A percentile compares a stretch with the other conserved stretches of the same genome.
These are phyloP conservation scores for Pistacia integerrima DNA, from an alignment of 345 rosid species.

Conservation along the genomic window DNA sequence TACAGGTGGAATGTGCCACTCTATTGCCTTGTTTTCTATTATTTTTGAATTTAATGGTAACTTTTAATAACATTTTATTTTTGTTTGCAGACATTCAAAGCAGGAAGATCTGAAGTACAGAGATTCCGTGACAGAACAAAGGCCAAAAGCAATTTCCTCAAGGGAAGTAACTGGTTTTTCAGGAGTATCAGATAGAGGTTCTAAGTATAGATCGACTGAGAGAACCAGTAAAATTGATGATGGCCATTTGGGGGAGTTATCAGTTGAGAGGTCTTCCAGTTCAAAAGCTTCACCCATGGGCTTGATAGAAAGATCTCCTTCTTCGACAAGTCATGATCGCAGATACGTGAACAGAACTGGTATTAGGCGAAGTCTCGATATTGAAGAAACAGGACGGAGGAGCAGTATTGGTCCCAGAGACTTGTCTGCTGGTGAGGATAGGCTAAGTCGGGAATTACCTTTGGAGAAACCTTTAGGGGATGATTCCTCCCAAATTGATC, in stretches of 20 bases:
- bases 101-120: conserved; percentile 52
- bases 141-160: conserved; percentile 54
- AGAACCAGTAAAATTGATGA: conserved; percentile 63
- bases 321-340: conserved; percentile 75
- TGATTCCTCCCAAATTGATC: conserved; percentile 62
- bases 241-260: conserved; percentile 60
- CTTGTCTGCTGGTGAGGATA: conserved; percentile 58
- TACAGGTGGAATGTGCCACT: not conserved
- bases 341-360: conserved; percentile 56
- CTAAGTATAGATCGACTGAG: conserved; percentile 61
- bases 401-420: conserved; percentile 56
- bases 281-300: conserved; percentile 79
- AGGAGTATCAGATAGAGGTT: conserved; percentile 60
- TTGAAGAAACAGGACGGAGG: conserved; percentile 75
- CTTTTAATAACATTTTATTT: conserved; percentile 12
- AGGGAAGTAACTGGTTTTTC: conserved; percentile 52
- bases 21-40: not conserved
- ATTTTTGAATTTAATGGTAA: conserved; percentile 5
- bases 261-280: conserved; percentile 64
- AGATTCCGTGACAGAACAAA: conserved; percentile 52
- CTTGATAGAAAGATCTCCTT: conserved; percentile 76
- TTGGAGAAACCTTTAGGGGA: conserved; percentile 57
- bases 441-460: conserved; percentile 48
- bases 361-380: conserved; percentile 64
- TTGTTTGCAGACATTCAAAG: conserved; percentile 50